Percentiles rank a stretch among this genome's conserved stretches.
These are phyloP conservation scores for Euptelea pleiosperma DNA, from an alignment of 164 flowering plant genomes.

Conservation along the genomic window DNA sequence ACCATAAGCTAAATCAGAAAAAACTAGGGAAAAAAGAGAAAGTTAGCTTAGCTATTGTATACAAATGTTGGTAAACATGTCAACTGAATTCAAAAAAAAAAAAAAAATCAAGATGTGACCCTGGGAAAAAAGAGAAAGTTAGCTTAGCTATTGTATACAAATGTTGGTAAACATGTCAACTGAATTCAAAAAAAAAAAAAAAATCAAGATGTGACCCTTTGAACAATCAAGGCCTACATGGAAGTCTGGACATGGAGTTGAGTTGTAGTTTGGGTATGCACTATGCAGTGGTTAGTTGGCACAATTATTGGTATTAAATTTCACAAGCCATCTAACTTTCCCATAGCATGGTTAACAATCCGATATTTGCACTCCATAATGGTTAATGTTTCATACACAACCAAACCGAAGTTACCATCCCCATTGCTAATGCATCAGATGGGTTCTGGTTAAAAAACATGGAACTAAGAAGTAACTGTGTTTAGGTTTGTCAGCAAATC, in stretches of 20 bases:
- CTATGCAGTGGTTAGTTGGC: background rate
- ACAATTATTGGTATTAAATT: background rate
- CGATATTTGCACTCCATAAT: background rate
- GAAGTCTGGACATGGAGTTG: background rate
- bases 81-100: too few species aligned
- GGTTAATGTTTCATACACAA: background rate
- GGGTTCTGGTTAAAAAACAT: too few species aligned
- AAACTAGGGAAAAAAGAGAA: background rate
- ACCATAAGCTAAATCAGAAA: constrained; percentile 6
- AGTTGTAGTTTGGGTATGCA: background rate
- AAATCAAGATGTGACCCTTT: background rate
- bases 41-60: too few species aligned
- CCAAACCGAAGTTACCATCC: too few species aligned
- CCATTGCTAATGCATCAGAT: too few species aligned
- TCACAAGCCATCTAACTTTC: background rate
- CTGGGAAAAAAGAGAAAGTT: background rate
- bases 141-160: too few species aligned
- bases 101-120: background rate
- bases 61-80: background rate
- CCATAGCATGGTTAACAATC: background rate
- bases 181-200: too few species aligned
- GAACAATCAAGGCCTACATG: background rate
- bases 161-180: background rate
- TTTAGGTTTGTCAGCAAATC: background rate
- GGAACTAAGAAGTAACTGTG: background rate